Conservation (phyloP, 75 land plant species). For the Isoetes taiwanensis region DNA sequence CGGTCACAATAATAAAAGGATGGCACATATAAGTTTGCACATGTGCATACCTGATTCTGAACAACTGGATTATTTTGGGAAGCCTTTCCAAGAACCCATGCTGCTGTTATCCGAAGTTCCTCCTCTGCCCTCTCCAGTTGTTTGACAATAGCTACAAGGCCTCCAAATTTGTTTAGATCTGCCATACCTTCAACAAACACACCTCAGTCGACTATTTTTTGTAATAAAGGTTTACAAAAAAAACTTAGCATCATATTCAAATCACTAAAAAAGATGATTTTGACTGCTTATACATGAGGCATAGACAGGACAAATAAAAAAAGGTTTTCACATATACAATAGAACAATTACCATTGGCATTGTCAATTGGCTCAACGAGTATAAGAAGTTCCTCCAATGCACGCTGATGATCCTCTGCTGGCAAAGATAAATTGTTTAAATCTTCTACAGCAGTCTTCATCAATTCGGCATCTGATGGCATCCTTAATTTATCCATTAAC, state of each 20-base stretch:
- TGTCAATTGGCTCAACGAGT: slow-evolving; percentile 90
- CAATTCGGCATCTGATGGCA: slow-evolving; percentile 84
- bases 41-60: slow-evolving; percentile 51
- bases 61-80: slow-evolving; percentile 85
- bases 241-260: neutral
- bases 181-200: slow-evolving; percentile 16
- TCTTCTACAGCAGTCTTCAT: slow-evolving; percentile 81
- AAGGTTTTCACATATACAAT: neutral
- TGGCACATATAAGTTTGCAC: neutral
- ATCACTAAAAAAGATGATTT: neutral
- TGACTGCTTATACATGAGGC: neutral
- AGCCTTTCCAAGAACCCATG: slow-evolving; percentile 92
- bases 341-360: slow-evolving; percentile 55
- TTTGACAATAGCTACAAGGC: slow-evolving; percentile 39
- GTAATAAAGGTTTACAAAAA: neutral
- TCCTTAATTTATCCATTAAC: slow-evolving; percentile 53
- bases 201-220: neutral
- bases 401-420: slow-evolving; percentile 47
- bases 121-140: slow-evolving; percentile 52
- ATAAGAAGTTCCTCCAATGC: slow-evolving; percentile 79
- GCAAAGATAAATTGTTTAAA: slow-evolving; percentile 51
- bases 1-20: neutral
- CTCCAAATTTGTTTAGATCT: slow-evolving; percentile 93
- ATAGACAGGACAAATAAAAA: neutral
- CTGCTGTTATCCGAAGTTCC: slow-evolving; percentile 59